Evolutionary conservation across 345 rosid genomes (phyloP).

Genomic region (Bruguiera gymnorhiza): DNA sequence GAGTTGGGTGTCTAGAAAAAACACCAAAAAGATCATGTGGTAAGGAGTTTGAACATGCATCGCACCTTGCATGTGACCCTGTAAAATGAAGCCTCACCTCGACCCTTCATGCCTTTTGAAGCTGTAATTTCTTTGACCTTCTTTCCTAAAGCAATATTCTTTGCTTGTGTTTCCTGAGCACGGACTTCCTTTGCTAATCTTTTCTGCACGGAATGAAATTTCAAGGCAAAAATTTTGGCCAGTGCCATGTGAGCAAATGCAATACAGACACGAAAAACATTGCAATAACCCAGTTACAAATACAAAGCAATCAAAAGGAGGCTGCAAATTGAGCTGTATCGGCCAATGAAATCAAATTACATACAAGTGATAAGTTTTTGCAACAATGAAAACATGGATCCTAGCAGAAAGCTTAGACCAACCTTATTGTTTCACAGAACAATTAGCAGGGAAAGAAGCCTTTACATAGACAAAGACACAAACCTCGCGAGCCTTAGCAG

Average conservation of each 20-base stretch:
- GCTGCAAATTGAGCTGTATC: not conserved
- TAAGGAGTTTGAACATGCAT: constrained; percentile 6
- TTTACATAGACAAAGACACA: constrained; percentile 7
- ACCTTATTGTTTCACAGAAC: not conserved
- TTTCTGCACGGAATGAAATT: constrained; percentile 49
- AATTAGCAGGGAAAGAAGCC: not conserved
- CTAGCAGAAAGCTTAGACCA: not conserved
- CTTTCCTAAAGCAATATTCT: constrained; percentile 71
- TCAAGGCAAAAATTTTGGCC: constrained; percentile 1
- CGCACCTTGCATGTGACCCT: constrained; percentile 94
- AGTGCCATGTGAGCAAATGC: not conserved
- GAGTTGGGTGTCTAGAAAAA: not conserved
- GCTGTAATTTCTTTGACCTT: constrained; percentile 68
- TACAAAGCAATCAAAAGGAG: not conserved
- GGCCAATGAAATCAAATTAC: not conserved
- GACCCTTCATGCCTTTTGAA: constrained; percentile 61
- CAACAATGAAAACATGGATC: not conserved
- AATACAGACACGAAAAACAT: not conserved
- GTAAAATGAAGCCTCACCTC: constrained; percentile 94
- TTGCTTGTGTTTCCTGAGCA: constrained; percentile 75
- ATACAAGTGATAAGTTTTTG: not conserved
- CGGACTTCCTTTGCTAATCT: constrained; percentile 88
- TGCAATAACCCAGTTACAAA: not conserved
- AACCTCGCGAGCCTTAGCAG: constrained; percentile 92
- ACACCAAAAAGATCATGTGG: constrained; percentile 6